Percentiles rank a stretch among this genome's conserved stretches.
Conservation (phyloP, 2,329 filamentous ascomycete species). For the Bipolaris sorokiniana region DNA sequence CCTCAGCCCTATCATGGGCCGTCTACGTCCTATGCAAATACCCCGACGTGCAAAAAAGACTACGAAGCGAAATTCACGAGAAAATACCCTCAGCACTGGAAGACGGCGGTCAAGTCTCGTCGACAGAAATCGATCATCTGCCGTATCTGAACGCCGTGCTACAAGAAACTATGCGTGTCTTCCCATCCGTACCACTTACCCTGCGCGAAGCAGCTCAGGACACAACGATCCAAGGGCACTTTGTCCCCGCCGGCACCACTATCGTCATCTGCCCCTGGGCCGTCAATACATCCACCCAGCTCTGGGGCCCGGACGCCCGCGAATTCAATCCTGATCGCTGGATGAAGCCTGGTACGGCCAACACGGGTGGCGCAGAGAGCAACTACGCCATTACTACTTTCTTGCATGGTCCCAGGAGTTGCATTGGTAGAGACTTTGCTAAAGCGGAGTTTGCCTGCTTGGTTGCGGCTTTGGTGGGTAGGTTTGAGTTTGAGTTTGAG, state of each 20-base stretch:
- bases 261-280: constrained; percentile 70
- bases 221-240: constrained; percentile 68
- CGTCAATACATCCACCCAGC: constrained; percentile 69
- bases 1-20: constrained; percentile 61
- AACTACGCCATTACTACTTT: constrained; percentile 85
- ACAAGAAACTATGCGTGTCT: constrained; percentile 76
- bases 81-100: constrained; percentile 53
- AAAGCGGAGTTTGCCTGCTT: constrained; percentile 85
- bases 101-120: constrained; percentile 53
- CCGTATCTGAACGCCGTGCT: constrained; percentile 79
- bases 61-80: constrained; percentile 59
- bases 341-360: constrained; percentile 54
- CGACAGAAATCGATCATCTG: constrained; percentile 70
- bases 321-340: constrained; percentile 76
- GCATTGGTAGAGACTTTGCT: constrained; percentile 83
- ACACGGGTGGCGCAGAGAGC: constrained; percentile 72
- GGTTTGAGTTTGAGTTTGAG: constrained; percentile 72
- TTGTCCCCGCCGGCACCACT: constrained; percentile 72
- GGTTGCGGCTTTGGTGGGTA: constrained; percentile 76
- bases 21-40: constrained; percentile 60
- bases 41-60: constrained; percentile 55
- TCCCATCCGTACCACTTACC: constrained; percentile 73
- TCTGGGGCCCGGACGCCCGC: constrained; percentile 79
- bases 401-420: constrained; percentile 82
- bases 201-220: constrained; percentile 69